Base-by-base conservation (phyloP, 2,329 filamentous ascomycete genomes). In the Metarhizium sp. region DNA sequence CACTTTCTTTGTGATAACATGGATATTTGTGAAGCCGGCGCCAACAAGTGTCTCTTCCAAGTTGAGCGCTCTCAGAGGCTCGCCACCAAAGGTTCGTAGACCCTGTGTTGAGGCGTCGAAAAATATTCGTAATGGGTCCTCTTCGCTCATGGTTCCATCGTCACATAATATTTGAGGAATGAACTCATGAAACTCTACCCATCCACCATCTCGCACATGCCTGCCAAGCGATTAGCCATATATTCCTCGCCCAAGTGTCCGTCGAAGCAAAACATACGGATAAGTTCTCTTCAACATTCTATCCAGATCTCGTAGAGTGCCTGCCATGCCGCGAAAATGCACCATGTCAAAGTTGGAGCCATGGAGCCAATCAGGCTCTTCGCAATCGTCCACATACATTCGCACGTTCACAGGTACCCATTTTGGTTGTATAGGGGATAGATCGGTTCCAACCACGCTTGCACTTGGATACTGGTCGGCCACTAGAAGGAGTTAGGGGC, bases 361-460 rank as follows among this genome's bases (percentile, higher is more conserved):
- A 30, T 71, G 70, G 4, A 69, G 59, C 84, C 84, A 87, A 8
- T 79, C 74, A 50, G 78, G 73, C 59, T 85, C 69, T 56, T 71
- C 80, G 52, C 78, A 76, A 62, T 86, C 82, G 61, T 86, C 83
- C 10, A 87, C 75, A 56, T 84, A 71, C 68, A 85, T 85, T 7
- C 73, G 73, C n/a, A 81, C 74, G 62, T 86, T 86, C 11, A 78
- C 74, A 16, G 82, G 83, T 13, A 85, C 73, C 67, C 71, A 74
- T 40, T 66, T 67, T 2, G 74, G 72, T 59, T 78, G 75, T 20
- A 77, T 77, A 2, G 75, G 73, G 3, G 73, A 75, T 18, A 77
- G 59, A 52, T 77, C 73, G 30, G 69, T 72, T 48, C 73, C 74
- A 16, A 73, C 56, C 2, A 76, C 69, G 48, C 67, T 68, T 6